These are phyloP conservation scores for Adansonia gregorii DNA, from an alignment of 441 rosid genomes.

Conservation along the genomic window DNA sequence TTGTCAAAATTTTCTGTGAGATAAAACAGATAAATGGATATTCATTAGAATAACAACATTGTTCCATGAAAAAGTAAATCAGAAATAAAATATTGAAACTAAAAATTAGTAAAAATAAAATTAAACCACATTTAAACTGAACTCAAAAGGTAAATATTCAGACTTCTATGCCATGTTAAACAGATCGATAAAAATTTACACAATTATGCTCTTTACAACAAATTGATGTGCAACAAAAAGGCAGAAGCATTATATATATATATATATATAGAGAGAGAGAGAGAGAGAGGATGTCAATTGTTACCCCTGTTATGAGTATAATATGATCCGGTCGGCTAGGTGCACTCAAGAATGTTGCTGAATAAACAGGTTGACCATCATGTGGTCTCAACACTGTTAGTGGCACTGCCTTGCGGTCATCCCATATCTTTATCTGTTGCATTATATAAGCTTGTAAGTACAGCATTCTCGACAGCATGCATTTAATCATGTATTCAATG, in stretches of 20 bases:
- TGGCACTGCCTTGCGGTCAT: slow-evolving; percentile 71
- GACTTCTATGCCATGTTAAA: not conserved
- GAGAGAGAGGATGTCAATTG: slow-evolving; percentile 2
- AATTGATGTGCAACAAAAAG: slow-evolving; percentile 15
- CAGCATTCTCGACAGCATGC: not conserved
- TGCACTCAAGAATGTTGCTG: slow-evolving; percentile 72
- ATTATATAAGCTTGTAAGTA: slow-evolving; percentile 23
- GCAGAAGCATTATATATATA: slow-evolving; percentile 5
- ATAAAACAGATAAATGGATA: slow-evolving; percentile 1
- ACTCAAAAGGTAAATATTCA: not conserved
- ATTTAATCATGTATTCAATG: not conserved
- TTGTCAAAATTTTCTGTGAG: slow-evolving; percentile 12
- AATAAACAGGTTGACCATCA: slow-evolving; percentile 81
- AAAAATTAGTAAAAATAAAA: not conserved
- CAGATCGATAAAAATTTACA: not conserved
- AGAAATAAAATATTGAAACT: not conserved
- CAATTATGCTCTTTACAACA: slow-evolving; percentile 15
- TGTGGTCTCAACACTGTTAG: slow-evolving; percentile 79
- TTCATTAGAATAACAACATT: slow-evolving; percentile 10
- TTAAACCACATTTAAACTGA: not conserved
- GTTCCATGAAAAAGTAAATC: slow-evolving; percentile 10
- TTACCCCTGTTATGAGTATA: slow-evolving; percentile 84
- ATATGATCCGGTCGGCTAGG: slow-evolving; percentile 84
- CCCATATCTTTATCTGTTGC: slow-evolving; percentile 90
- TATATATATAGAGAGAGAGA: not conserved